Base-by-base conservation (phyloP, 2,329 filamentous ascomycete genomes). In the Arachnomyces sp. region DNA sequence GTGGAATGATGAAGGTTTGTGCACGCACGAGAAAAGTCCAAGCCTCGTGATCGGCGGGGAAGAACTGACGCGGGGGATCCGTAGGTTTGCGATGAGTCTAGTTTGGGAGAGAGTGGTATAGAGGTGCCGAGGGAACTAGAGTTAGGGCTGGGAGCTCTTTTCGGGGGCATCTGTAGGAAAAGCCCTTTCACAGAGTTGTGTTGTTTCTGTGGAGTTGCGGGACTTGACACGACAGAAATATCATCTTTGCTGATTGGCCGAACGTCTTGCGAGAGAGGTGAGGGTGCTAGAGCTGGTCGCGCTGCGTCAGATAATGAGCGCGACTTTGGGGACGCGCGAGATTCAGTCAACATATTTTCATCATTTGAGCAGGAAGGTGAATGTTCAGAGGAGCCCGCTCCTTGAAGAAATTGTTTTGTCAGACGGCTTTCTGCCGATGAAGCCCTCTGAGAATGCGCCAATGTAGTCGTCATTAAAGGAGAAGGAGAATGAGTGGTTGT, bases 1-100 rank as follows among this genome's bases (percentile, higher is more conserved):
- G 86, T 96, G 12, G 90, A 95, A 63, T 96, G 92, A 65, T 96
- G 92, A 15, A 98, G 73, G 58, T 89, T 94, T 8, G 90, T 95
- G 46, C 87, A 92, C 8, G 89, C 89, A 51, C 90, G 78, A 31
- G 90, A 90, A 62, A 95, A 96, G 65, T 96, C 90, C 45, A 95
- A 72, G 32, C 90, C 90, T 41, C 90, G 79, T 21, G 89, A 95
- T 45, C 89, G 82, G 48, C 90, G 80, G 13, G 90, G 90, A 6
- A 96, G 74, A 34, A 94, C 84, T 39, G 89, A 93, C 17, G 85
- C 83, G 2, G 89, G 88, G 2, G 87, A 90, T 31, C 84, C 84
- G 67, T 93, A 95, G 35, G 82, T 86, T 50, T 88, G 84, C 14
- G 83, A 82, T 41, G 85, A 76, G 61, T 95, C 88, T 47, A 92